Percentiles rank a stretch among this genome's conserved stretches.
Evolutionary conservation across 1,139 yeast species (phyloP).

Genomic region (Lodderomyces margitis): DNA sequence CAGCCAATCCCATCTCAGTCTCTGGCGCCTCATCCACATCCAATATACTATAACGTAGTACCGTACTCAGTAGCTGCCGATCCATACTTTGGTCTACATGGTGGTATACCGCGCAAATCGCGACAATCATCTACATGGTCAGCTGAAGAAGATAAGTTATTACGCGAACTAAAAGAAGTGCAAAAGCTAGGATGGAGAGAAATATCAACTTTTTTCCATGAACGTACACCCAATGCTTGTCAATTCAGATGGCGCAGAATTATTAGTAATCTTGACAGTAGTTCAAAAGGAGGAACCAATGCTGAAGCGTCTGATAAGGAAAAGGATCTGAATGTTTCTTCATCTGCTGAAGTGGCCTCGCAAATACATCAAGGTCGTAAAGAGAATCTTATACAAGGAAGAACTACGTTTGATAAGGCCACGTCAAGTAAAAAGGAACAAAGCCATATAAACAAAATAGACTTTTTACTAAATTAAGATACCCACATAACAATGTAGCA

Average conservation of each 20-base stretch:
- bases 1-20: conserved; percentile 1
- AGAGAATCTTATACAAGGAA: no score
- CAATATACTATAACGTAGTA: neutral
- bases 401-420: conserved; percentile 3
- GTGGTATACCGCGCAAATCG: conserved; percentile 17
- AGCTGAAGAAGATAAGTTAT: conserved; percentile 37
- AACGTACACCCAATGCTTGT: conserved; percentile 48
- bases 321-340: neutral
- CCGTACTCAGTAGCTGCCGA: conserved; percentile 3
- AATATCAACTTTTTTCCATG: conserved; percentile 40
- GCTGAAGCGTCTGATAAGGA: neutral
- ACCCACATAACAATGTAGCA: neutral
- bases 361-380: no score
- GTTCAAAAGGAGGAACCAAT: neutral
- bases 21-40: neutral
- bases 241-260: conserved; percentile 49
- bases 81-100: neutral
- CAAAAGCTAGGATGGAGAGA: conserved; percentile 49
- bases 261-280: conserved; percentile 23
- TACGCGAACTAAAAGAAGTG: conserved; percentile 37
- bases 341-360: neutral
- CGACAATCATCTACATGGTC: conserved; percentile 42
- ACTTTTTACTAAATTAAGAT: conserved; percentile 16
- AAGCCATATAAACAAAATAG: conserved; percentile 25
- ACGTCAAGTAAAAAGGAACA: neutral